phyloP scores from a whole-genome alignment of 371 early-diverging fungal species.

The Mortierella sp. region DNA sequence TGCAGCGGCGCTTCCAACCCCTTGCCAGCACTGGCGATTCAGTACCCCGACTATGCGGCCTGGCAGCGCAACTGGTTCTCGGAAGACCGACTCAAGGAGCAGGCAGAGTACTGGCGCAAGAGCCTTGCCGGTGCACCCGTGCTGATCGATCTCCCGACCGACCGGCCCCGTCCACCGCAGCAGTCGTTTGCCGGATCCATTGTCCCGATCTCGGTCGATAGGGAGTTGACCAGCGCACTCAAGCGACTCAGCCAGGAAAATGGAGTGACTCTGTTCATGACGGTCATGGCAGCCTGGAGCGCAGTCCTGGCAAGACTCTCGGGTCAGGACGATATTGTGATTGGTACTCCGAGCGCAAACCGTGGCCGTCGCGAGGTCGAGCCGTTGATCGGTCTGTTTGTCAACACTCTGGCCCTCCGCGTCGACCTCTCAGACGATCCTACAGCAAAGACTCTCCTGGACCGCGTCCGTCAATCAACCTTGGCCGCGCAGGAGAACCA shows the following conservation, averaged over 20 bases:
- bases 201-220: constrained; percentile 1
- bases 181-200: constrained; percentile 7
- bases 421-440: constrained; percentile 8
- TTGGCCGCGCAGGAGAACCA: constrained; percentile 2
- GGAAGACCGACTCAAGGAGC: constrained; percentile 18
- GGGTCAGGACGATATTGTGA: constrained; percentile 1
- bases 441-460: neutral
- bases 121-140: constrained; percentile 11
- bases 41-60: constrained; percentile 22
- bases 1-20: constrained; percentile 3
- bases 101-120: constrained; percentile 9
- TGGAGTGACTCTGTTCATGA: constrained; percentile 16
- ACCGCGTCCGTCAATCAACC: neutral
- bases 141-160: constrained; percentile 17
- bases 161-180: constrained; percentile 12
- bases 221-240: neutral
- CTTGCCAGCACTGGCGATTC: constrained; percentile 12
- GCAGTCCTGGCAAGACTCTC: constrained; percentile 10
- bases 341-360: neutral
- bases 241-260: constrained; percentile 19
- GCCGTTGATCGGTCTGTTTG: constrained; percentile 7
- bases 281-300: constrained; percentile 13
- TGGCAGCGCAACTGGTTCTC: constrained; percentile 20
- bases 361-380: neutral
- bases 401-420: constrained; percentile 4